Base-by-base conservation (phyloP, 192 early-diverging fungal species). In the Coemansia sp. region DNA sequence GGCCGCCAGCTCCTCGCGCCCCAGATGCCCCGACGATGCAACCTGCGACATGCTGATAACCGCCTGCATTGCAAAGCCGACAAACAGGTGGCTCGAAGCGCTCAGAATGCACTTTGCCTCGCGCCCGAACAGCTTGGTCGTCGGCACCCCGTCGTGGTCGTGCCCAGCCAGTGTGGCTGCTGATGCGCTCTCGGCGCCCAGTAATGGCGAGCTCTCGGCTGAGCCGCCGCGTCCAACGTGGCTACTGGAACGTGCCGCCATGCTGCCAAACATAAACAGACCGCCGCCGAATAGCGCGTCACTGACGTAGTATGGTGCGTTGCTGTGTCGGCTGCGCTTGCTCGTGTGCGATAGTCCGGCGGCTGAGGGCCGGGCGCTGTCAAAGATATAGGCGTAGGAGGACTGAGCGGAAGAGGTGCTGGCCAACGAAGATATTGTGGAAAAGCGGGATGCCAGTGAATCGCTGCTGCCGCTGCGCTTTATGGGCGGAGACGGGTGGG, bases 41-140 rank as follows among this genome's bases (percentile, higher is more conserved):
- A 87, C 74, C 71, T 81, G 83, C 50, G 82, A 79, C 50, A 86
- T 64, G 60, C 85, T 83, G 22, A 90, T 74, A 1, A 80, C 72
- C 11, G 83, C 81, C 55, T 87, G 85, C 40, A 90, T 59, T 11
- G 83, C 23, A 53, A 80, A 84, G 11, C 84, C 82, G 8, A 81
- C 12, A 21, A 86, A 43, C 28, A 86, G 67, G 9, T 87, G 81
- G 40, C 67, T 53, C 25, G 64, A 60, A n/a, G 52, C 54, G 27
- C 52, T 15, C 12, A 71, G 19, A 2, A 71, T 50, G 20, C 36
- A 20, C 42, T 10, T 40, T n/a, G 40, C 14, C 42, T 77, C 74
- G 35, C 53, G 30, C 45, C 14, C 45, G 10, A 53, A 23, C 29
- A 69, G 31, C 23, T 17, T 21, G 29, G 41, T 14, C 31, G 61